phyloP scores from a whole-genome alignment of 1,284 basidiomycete species.

The Apiotrichum porosum region DNA sequence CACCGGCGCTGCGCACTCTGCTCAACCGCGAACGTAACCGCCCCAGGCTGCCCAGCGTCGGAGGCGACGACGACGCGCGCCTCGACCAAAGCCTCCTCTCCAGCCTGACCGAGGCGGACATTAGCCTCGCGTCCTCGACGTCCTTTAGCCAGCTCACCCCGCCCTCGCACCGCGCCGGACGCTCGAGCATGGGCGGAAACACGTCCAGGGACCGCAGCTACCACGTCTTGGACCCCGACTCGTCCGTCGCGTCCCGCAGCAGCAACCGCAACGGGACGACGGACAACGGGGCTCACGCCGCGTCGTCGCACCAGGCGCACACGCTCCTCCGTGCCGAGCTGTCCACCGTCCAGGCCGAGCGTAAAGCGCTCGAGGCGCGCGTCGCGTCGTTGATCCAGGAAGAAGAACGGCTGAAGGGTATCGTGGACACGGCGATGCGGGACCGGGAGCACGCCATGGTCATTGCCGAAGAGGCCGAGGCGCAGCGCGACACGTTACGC shows the following conservation, averaged over 20 bases:
- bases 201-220: neutral
- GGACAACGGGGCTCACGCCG: neutral
- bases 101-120: conserved; percentile 7
- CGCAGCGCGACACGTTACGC: conserved; percentile 4
- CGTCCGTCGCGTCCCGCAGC: neutral
- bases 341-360: conserved; percentile 4
- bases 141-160: conserved; percentile 13
- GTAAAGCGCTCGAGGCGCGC: conserved; percentile 5
- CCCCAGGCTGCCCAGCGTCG: neutral
- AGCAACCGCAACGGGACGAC: neutral
- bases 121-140: conserved; percentile 8
- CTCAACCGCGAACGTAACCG: conserved; percentile 6
- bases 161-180: neutral
- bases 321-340: too few relatives aligned
- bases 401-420: conserved; percentile 3
- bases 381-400: conserved; percentile 4
- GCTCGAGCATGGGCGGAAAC: neutral
- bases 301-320: too few relatives aligned
- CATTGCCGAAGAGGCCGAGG: neutral
- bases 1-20: conserved; percentile 8
- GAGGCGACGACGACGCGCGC: neutral
- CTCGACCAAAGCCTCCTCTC: neutral
- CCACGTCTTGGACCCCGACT: neutral
- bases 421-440: conserved; percentile 3
- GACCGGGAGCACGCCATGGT: conserved; percentile 8